Base-by-base conservation (phyloP, 1,284 basidiomycete species). In the Cutaneotrichosporon sp. region DNA sequence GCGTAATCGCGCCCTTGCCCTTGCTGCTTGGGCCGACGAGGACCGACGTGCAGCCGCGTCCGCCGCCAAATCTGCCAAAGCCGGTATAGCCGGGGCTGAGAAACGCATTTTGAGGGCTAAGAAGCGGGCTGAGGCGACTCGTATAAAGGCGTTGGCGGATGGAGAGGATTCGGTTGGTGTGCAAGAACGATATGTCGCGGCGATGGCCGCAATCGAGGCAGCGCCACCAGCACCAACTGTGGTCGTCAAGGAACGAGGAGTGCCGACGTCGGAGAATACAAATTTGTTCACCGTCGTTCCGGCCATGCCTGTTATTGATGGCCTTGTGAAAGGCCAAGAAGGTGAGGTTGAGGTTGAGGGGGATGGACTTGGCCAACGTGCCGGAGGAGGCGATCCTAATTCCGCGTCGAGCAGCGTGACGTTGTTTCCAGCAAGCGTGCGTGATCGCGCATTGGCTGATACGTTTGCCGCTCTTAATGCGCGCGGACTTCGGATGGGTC, bases 31-130 rank as follows among this genome's bases (percentile, higher is more conserved):
- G 11, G 61, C 61, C 30, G 92, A 89, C 86, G 84, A 85, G 50
- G 61, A 70, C 26, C 66, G 70, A 61, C 74, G 66, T 2, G 59
- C 60, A 34, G 52, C 56, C 22, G 72, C 70, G 40, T 71, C 69
- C 22, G 64, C 66, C 51, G 79, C 73, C 22, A 72, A 69, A 62
- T 83, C 62, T 80, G 76, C 73, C 81, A 86, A 82, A 84, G 73
- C 86, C 26, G 85, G 87, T 62, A 85, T 86, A 57, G 69, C 70
- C 30, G 73, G 73, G 30, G 64, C 68, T 70, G 86, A 57, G 66
- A 92, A 90, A 81, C 86, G 89, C 65, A 87, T 84, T 65, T 87
- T 86, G 70, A 85, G 89, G 55, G 76, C 75, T 6, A 77, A 73
- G 86, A 73, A 70, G 30, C 86, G 72, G 83, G 77, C 77, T 40